Conservation (phyloP, 352 stramenopile species). For the Plasmopara halstedii region DNA sequence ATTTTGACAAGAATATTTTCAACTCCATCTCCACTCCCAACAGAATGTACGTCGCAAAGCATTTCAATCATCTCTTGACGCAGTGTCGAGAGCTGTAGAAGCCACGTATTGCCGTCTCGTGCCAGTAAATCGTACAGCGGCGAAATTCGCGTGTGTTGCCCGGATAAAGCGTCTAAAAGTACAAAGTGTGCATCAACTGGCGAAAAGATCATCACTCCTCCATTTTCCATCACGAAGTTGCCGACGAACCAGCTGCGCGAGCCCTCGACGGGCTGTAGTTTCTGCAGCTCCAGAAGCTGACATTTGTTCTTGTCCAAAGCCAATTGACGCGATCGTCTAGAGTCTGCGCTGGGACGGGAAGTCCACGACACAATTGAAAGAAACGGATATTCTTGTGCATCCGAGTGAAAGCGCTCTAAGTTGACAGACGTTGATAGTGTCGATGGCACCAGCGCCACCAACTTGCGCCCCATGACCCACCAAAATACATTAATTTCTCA, state of each 20-base stretch:
- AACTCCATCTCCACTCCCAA: constrained; percentile 29
- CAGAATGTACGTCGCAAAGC: constrained; percentile 51
- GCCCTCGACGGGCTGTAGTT: constrained; percentile 51
- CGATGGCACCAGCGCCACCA: constrained; percentile 42
- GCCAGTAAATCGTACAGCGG: constrained; percentile 54
- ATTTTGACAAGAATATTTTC: constrained; percentile 51
- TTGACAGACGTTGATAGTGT: constrained; percentile 21
- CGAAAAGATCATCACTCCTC: constrained; percentile 52
- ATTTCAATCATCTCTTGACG: constrained; percentile 23
- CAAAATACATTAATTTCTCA: background rate
- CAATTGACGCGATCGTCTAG: constrained; percentile 43
- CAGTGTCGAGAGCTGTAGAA: constrained; percentile 34
- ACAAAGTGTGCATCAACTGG: constrained; percentile 68
- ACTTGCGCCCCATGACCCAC: constrained; percentile 33
- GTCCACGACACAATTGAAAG: constrained; percentile 47
- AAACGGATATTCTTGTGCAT: constrained; percentile 44
- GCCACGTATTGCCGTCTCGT: constrained; percentile 44
- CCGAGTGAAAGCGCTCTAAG: constrained; percentile 61
- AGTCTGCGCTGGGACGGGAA: constrained; percentile 2
- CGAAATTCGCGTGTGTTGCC: constrained; percentile 38
- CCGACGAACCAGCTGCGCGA: constrained; percentile 69
- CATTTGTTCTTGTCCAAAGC: constrained; percentile 28
- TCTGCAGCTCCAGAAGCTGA: constrained; percentile 58
- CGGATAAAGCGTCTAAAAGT: constrained; percentile 43
- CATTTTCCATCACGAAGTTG: constrained; percentile 65